phyloP scores from a whole-genome alignment of 1,284 basidiomycete genomes.

The Malassezia cuniculi region DNA sequence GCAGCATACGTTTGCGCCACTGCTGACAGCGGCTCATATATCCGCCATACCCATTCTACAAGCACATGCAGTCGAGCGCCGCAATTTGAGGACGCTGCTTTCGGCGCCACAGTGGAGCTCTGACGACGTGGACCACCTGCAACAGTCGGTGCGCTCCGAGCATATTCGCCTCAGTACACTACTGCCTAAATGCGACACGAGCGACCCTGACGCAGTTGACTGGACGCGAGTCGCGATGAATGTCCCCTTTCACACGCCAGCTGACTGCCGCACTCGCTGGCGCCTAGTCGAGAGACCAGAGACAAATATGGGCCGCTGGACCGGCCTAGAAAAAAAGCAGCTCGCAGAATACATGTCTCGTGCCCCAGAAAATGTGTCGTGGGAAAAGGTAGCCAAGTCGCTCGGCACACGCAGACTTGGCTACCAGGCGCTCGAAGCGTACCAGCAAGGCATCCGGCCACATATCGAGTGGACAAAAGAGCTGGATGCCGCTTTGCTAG shows the following conservation, averaged over 20 bases:
- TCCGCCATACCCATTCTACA: conserved; percentile 1
- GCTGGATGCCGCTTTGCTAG: conserved; percentile 5
- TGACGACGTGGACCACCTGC: conserved; percentile 10
- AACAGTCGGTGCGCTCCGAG: conserved; percentile 5
- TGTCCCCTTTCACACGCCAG: conserved; percentile 12
- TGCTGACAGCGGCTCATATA: background rate
- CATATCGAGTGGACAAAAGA: conserved; percentile 9
- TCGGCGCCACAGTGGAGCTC: conserved; percentile 14
- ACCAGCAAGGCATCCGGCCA: conserved; percentile 9
- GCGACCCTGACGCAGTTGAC: background rate
- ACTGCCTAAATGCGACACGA: too few relatives aligned
- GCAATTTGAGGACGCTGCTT: conserved; percentile 3
- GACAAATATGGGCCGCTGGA: conserved; percentile 5
- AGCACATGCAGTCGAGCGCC: conserved; percentile 4
- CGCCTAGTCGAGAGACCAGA: conserved; percentile 2
- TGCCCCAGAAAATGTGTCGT: too few relatives aligned
- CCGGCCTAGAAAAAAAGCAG: conserved; percentile 5
- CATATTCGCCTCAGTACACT: conserved; percentile 1
- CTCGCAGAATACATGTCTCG: too few relatives aligned
- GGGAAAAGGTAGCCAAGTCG: conserved; percentile 4
- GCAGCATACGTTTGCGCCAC: too few relatives aligned
- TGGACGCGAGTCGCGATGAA: conserved; percentile 4
- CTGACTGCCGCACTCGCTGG: conserved; percentile 13
- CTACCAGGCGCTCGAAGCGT: conserved; percentile 9
- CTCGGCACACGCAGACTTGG: conserved; percentile 5